A percentile compares a stretch with the other conserved stretches of the same genome.
These are phyloP conservation scores for Evansstolkia leycettana DNA, from an alignment of 495 filamentous ascomycete species.

Conservation along the genomic window DNA sequence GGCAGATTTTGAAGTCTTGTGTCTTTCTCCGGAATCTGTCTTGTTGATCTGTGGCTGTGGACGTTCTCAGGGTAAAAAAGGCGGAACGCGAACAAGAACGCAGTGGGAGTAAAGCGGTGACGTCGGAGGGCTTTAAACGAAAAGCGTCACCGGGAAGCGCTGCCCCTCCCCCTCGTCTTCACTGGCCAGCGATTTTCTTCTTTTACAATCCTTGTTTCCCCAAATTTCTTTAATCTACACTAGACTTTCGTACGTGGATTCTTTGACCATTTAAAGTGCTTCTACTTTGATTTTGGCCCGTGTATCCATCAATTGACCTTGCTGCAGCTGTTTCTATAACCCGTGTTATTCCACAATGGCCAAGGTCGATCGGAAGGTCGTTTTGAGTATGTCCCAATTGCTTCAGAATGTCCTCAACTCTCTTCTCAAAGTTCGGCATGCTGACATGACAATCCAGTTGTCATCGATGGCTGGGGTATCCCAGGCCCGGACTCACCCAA, in stretches of 20 bases:
- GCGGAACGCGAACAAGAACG: conserved; percentile 17
- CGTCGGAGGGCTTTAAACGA: conserved; percentile 14
- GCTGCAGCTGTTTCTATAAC: conserved; percentile 8
- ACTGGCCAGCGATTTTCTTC: conserved; percentile 15
- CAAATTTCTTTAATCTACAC: conserved; percentile 1
- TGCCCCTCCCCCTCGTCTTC: conserved; percentile 25
- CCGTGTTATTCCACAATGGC: conserved; percentile 42
- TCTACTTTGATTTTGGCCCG: conserved; percentile 11
- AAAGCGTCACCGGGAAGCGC: conserved; percentile 34
- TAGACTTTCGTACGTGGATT: conserved; percentile 10
- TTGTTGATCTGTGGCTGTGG: neutral
- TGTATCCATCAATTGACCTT: conserved; percentile 2
- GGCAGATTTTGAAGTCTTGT: neutral
- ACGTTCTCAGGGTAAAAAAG: conserved; percentile 22
- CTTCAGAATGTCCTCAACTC: neutral
- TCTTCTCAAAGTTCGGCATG: conserved; percentile 3
- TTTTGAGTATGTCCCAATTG: conserved; percentile 56
- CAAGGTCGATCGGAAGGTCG: conserved; percentile 80
- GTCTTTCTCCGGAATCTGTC: neutral
- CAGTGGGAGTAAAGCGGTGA: conserved; percentile 8
- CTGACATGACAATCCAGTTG: conserved; percentile 44
- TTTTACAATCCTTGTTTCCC: conserved; percentile 2
- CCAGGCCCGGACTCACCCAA: conserved; percentile 62
- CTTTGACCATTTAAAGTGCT: conserved; percentile 1
- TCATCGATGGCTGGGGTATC: conserved; percentile 98